Evolutionary conservation across 805 yeast species (phyloP), one percentile per base, ranked within the genome.

Genomic region (Candida schatavii): DNA sequence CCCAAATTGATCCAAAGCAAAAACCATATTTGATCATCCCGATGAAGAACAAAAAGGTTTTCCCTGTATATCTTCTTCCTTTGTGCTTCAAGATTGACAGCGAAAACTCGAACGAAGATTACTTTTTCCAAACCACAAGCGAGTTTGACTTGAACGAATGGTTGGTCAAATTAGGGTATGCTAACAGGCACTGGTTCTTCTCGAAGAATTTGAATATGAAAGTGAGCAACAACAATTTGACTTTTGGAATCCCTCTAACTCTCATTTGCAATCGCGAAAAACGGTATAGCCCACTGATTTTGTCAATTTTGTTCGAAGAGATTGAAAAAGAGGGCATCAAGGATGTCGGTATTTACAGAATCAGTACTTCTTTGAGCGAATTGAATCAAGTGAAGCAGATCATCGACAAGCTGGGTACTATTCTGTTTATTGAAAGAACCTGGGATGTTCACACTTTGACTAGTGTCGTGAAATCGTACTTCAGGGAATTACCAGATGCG

Each of bases 271-370:
- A 71, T 41, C 71, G 96, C 39, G 96, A 88, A 50, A 66, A 75
- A 7, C 64, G 80, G 0, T 46, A 63, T 2, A 66, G 81, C 25
- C 98, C 98, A 1, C 63, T 57, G 4, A 77, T 90, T 33, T 79
- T 90, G 43, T 80, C 74, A 27, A 73, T 74, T 43, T 64, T 91
- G 34, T 71, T 89, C 50, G 73, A 73, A 35, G 93, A 84, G 50
- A 85, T 91, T 48, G 98, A 91, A 60, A 64, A 71, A n/a, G 78
- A 90, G 41, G 97, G 98, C 0, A 59, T 91, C 22, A 89, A 88
- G 50, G 97, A 90, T 57, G 86, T 88, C 41, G 98, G 98, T 14
- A 70, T 91, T 11, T 91, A 91, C 60, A 79, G 98, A 59, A 78
- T 77, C 47, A 74, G 80, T 55, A 74, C 81, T 0, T 75, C 81